Percentiles rank a stretch among this genome's conserved stretches.
Conservation (phyloP, 495 filamentous ascomycete species). For the Podospora anserina region DNA sequence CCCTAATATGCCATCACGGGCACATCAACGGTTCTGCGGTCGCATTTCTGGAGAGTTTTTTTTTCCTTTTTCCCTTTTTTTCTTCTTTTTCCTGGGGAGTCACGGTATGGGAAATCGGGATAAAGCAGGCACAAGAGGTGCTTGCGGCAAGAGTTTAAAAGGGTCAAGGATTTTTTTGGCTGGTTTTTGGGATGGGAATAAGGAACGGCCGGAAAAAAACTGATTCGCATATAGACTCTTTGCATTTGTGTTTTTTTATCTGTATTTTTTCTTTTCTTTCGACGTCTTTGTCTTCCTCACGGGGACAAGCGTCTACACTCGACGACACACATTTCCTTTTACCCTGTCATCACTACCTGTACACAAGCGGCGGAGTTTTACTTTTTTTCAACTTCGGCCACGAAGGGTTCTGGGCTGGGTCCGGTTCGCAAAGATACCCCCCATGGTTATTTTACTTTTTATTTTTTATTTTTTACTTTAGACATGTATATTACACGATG, state of each 20-base stretch:
- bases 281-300: slow-evolving; percentile 1
- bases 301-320: slow-evolving; percentile 14
- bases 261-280: background rate
- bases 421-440: slow-evolving; percentile 50
- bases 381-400: slow-evolving; percentile 28
- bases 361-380: slow-evolving; percentile 30
- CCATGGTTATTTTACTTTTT: slow-evolving; percentile 26
- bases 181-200: slow-evolving; percentile 35
- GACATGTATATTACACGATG: slow-evolving; percentile 47
- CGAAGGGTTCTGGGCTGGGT: slow-evolving; percentile 45
- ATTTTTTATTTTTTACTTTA: slow-evolving; percentile 40
- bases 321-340: slow-evolving; percentile 43
- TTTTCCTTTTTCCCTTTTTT: slow-evolving; percentile 3
- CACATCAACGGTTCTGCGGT: slow-evolving; percentile 8
- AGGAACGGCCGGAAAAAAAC: slow-evolving; percentile 39
- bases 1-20: slow-evolving; percentile 19
- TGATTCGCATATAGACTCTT: slow-evolving; percentile 18
- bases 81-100: slow-evolving; percentile 11
- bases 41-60: background rate
- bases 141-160: background rate
- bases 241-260: background rate
- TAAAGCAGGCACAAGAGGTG: slow-evolving; percentile 12
- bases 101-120: background rate
- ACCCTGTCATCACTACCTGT: slow-evolving; percentile 27
- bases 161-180: background rate